These are phyloP conservation scores for Sporothrix protearum DNA, from an alignment of 2,329 filamentous ascomycete genomes.

Conservation along the genomic window DNA sequence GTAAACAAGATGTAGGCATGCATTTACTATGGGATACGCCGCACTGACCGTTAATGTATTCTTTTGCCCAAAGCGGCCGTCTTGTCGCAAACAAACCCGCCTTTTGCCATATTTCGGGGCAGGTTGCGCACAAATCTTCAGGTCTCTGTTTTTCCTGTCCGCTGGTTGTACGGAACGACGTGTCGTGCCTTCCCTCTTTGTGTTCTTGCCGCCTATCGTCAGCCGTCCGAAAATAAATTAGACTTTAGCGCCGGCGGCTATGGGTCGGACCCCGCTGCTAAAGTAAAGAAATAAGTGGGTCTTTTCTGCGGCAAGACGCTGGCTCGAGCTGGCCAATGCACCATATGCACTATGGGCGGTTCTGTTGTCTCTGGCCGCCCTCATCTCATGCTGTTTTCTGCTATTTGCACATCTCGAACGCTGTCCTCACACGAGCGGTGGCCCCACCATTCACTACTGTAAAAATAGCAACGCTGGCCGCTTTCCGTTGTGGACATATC, in stretches of 20 bases:
- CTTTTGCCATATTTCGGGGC: constrained; percentile 1
- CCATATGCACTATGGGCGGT: background rate
- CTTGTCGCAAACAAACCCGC: background rate
- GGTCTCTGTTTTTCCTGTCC: background rate
- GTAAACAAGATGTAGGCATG: background rate
- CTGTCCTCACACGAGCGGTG: background rate
- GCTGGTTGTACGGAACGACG: background rate
- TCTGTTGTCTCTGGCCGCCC: background rate
- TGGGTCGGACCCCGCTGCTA: background rate
- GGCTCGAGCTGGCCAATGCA: background rate
- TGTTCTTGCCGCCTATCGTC: background rate
- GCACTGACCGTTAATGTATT: constrained; percentile 7
- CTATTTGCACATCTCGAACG: background rate
- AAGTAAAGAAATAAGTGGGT: background rate
- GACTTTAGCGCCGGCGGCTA: constrained; percentile 26
- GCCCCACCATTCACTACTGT: background rate
- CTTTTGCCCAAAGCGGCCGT: background rate
- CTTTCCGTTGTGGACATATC: background rate
- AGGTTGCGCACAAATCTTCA: background rate
- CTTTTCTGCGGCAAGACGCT: background rate
- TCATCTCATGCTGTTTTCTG: background rate
- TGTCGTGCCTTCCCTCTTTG: constrained; percentile 2
- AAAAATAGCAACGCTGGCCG: background rate
- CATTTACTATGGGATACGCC: background rate
- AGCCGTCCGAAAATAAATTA: constrained; percentile 16